Base-by-base conservation (phyloP, 1,284 basidiomycete species). In the Cryptococcus sp. region DNA sequence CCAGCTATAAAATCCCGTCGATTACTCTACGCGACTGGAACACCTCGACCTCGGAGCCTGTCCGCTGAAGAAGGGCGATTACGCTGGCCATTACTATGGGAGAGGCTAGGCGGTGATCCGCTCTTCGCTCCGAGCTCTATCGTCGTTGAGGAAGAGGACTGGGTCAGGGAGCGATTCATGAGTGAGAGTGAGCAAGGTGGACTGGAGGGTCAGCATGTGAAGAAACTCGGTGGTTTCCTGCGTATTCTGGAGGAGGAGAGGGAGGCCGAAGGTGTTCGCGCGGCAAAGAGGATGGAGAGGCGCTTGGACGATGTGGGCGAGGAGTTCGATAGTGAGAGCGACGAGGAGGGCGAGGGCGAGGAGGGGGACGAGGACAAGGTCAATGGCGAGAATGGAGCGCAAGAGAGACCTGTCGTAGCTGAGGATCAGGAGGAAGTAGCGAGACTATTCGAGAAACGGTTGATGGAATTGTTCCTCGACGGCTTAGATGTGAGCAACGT, bases 381-480 rank as follows among this genome's bases (percentile, higher is more conserved):
- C 11, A 44, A 48, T 40, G 51, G 40, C 2, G 17, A n/a, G 0
- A 45, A 23, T n/a, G 55, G 6, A 19, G 48, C 3, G 46, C 25
- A 20, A 8, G 56, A 53, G 13, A 45, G 61, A 22, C 50, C 53
- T n/a, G 54, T 38, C 7, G 45, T 62, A 6, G 60, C 38, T 3
- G 63, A 60, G 10, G 68, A 75, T 55, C 74, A 76, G 49, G 65
- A 57, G 2, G 66, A 67, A 25, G 74, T 78, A 2, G 63, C 53
- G 16, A 46, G 51, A 42, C 44, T 59, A 27, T 79, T 79, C 48
- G 78, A 78, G 60, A 64, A 66, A 53, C 62, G 63, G 38, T 49
- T 79, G 16, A 55, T 76, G 20, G 77, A 78, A 56, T 57, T 79
- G 11, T 79, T 78, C 54, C 57, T 79, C 22, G 78, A 78, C 55